Conservation (phyloP, 2,329 filamentous ascomycete genomes). For the Ceratocystis lukuohia region DNA sequence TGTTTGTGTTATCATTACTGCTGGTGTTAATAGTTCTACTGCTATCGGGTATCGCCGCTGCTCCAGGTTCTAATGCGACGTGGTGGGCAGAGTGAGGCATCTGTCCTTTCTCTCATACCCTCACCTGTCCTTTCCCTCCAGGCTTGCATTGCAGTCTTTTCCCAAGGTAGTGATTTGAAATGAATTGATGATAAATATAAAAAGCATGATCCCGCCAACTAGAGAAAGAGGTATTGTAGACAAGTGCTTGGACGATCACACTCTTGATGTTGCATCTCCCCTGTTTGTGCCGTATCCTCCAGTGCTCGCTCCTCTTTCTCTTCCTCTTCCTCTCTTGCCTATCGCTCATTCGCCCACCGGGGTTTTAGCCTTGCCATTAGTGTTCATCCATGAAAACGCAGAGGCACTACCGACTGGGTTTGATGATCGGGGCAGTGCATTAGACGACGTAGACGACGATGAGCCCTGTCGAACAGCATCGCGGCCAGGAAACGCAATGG, state of each 20-base stretch:
- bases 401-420: conserved; percentile 89
- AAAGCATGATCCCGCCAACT: not conserved
- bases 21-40: too few species aligned
- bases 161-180: not conserved
- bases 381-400: conserved; percentile 85
- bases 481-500: conserved; percentile 32
- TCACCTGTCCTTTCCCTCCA: not conserved
- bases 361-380: conserved; percentile 31
- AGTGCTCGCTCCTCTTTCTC: not conserved
- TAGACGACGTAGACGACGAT: conserved; percentile 19
- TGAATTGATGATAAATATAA: conserved; percentile 4
- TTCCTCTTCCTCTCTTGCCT: not conserved
- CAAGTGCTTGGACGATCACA: not conserved
- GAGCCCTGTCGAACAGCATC: conserved; percentile 40
- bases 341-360: conserved; percentile 8
- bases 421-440: conserved; percentile 40
- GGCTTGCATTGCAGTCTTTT: conserved; percentile 23
- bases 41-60: too few species aligned
- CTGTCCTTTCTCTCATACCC: too few species aligned
- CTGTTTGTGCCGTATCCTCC: not conserved
- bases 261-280: not conserved
- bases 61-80: too few species aligned
- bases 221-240: not conserved
- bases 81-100: not conserved
- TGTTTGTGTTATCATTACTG: too few species aligned